Percentiles rank a stretch among this genome's conserved stretches.
These are phyloP conservation scores for Adiantum capillusveneris DNA, from an alignment of 75 land plant species.

Conservation along the genomic window DNA sequence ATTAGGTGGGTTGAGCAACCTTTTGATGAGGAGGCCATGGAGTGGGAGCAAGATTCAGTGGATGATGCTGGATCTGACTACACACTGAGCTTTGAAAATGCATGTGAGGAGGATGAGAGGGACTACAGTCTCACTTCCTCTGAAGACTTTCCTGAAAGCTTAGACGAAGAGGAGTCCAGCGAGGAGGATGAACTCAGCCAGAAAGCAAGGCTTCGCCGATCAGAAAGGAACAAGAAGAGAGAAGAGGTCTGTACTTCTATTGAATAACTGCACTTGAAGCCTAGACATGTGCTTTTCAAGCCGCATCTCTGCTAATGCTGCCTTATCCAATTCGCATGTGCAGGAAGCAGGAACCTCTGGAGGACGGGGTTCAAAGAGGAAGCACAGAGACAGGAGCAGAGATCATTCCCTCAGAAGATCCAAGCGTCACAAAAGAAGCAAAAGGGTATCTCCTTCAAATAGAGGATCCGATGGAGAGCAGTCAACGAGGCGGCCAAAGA, in stretches of 20 bases:
- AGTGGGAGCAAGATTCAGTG: conserved; percentile 87
- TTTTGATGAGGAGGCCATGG: conserved; percentile 67
- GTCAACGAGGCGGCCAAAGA: conserved; percentile 47
- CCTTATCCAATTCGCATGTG: not conserved
- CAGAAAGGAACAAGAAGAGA: conserved; percentile 57
- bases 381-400: not conserved
- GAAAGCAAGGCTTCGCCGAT: conserved; percentile 53
- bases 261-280: not conserved
- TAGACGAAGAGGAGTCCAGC: conserved; percentile 35
- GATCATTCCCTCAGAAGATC: conserved; percentile 3
- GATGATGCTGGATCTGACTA: conserved; percentile 91
- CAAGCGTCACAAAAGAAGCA: not conserved
- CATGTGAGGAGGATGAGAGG: conserved; percentile 49
- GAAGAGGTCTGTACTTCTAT: conserved; percentile 31
- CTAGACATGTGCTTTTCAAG: not conserved
- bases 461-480: conserved; percentile 18
- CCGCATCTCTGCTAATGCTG: not conserved
- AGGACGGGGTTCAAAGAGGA: conserved; percentile 40
- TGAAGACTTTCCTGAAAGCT: conserved; percentile 36
- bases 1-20: conserved; percentile 58
- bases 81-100: conserved; percentile 64
- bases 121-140: conserved; percentile 37
- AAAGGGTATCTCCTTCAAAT: not conserved
- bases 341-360: conserved; percentile 60
- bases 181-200: conserved; percentile 14